Evolutionary conservation across 257 asterid species (phyloP).

Genomic region (Solanum infundibuliforme): DNA sequence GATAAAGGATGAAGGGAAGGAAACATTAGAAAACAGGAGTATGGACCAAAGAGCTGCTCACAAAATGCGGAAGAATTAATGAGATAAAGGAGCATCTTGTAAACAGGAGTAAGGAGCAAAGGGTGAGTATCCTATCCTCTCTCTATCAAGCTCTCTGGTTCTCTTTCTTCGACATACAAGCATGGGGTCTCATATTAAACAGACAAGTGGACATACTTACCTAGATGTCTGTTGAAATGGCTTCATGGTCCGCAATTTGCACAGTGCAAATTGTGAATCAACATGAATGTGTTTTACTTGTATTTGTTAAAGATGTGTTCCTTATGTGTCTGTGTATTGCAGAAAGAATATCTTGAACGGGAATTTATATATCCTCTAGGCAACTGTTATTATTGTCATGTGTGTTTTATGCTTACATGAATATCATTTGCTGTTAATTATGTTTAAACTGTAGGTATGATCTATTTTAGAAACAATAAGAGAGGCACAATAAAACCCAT

Average conservation of each 20-base stretch:
- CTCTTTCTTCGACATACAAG: neutral
- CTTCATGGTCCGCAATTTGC: neutral
- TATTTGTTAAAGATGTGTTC: neutral
- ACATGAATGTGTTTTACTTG: neutral
- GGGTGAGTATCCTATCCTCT: slow-evolving; percentile 34
- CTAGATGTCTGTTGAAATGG: neutral
- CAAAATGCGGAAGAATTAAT: slow-evolving; percentile 48
- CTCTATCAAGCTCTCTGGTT: neutral
- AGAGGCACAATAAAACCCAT: neutral
- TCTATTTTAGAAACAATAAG: neutral
- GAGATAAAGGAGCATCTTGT: slow-evolving; percentile 63
- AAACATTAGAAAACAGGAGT: slow-evolving; percentile 47
- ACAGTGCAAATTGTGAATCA: neutral
- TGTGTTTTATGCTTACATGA: neutral
- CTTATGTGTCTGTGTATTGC: slow-evolving; percentile 3
- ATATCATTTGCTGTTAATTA: neutral
- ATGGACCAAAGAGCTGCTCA: slow-evolving; percentile 60
- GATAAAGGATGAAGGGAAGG: slow-evolving; percentile 68
- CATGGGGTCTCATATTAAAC: neutral
- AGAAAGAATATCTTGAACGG: slow-evolving; percentile 84
- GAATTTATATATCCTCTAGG: neutral
- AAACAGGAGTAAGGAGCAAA: slow-evolving; percentile 56
- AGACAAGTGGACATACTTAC: neutral
- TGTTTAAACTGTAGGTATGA: neutral
- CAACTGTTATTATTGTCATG: neutral